Percentiles rank a stretch among this genome's conserved stretches.
phyloP scores from a whole-genome alignment of 768 basidiomycete genomes.

The Boletus insuetus region DNA sequence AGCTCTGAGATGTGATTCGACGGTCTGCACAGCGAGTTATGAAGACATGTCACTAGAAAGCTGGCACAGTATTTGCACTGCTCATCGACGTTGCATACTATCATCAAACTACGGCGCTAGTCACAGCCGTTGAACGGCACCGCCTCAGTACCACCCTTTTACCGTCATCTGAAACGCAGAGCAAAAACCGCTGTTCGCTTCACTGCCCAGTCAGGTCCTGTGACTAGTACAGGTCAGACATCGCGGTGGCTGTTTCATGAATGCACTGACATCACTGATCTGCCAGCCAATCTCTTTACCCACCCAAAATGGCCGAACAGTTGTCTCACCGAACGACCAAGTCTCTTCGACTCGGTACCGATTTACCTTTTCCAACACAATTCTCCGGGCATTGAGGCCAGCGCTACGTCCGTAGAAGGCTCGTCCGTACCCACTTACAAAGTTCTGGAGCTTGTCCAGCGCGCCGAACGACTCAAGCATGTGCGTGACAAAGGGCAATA shows the following conservation, averaged over 20 bases:
- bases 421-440: slow-evolving; percentile 77
- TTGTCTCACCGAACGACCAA: slow-evolving; percentile 46
- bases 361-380: slow-evolving; percentile 44
- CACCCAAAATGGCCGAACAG: slow-evolving; percentile 83
- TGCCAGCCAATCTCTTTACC: slow-evolving; percentile 80
- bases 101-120: slow-evolving; percentile 5
- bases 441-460: slow-evolving; percentile 75
- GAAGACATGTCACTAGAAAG: neutral
- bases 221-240: slow-evolving; percentile 2
- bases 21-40: slow-evolving; percentile 12
- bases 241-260: neutral
- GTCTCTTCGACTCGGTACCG: slow-evolving; percentile 42
- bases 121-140: slow-evolving; percentile 20
- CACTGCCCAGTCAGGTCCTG: slow-evolving; percentile 1
- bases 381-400: slow-evolving; percentile 31
- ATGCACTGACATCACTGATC: slow-evolving; percentile 32
- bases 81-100: neutral
- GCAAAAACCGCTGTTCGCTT: neutral
- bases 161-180: too few relatives aligned
- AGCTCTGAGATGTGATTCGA: neutral
- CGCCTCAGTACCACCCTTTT: slow-evolving; percentile 20
- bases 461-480: slow-evolving; percentile 86
- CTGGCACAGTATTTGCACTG: neutral
- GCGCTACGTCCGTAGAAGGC: slow-evolving; percentile 62
- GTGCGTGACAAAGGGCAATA: slow-evolving; percentile 87